phyloP scores from a whole-genome alignment of 1,284 basidiomycete genomes.

The Apiotrichum laibachii region DNA sequence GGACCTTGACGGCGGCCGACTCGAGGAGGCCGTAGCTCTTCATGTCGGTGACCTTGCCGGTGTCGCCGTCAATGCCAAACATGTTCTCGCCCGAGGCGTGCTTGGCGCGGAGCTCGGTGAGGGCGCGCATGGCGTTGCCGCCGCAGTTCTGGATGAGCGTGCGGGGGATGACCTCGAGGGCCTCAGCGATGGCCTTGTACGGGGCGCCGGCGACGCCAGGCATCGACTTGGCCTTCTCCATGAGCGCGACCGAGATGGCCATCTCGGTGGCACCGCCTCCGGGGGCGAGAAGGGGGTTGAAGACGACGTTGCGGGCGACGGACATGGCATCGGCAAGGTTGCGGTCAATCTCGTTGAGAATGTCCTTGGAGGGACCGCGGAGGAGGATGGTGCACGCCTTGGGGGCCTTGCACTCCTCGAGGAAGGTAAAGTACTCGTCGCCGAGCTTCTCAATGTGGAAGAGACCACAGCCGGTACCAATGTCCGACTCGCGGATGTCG shows the following conservation, averaged over 20 bases:
- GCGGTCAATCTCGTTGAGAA: conserved; percentile 95
- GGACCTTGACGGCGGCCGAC: conserved; percentile 94
- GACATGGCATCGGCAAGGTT: conserved; percentile 98
- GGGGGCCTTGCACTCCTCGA: conserved; percentile 85
- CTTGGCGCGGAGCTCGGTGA: conserved; percentile 86
- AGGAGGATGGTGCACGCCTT: conserved; percentile 98
- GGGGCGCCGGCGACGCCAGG: conserved; percentile 86
- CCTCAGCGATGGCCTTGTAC: conserved; percentile 88
- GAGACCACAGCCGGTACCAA: conserved; percentile 88
- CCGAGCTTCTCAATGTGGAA: conserved; percentile 97
- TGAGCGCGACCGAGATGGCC: conserved; percentile 87
- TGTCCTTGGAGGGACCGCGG: conserved; percentile 97
- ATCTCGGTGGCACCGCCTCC: conserved; percentile 98
- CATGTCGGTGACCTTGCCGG: conserved; percentile 94
- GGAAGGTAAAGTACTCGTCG: conserved; percentile 98
- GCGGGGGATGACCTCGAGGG: conserved; percentile 95
- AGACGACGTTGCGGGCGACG: conserved; percentile 93
- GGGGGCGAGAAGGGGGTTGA: conserved; percentile 87
- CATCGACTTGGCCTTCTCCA: conserved; percentile 74
- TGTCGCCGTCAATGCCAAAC: conserved; percentile 93
- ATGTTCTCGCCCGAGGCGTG: conserved; percentile 87
- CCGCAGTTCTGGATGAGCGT: conserved; percentile 95
- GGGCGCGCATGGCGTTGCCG: conserved; percentile 86
- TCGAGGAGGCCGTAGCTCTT: conserved; percentile 90
- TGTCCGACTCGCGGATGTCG: conserved; percentile 84